These are phyloP conservation scores for Cladosporium sp. DNA, from an alignment of 2,329 filamentous ascomycete genomes.

Conservation along the genomic window DNA sequence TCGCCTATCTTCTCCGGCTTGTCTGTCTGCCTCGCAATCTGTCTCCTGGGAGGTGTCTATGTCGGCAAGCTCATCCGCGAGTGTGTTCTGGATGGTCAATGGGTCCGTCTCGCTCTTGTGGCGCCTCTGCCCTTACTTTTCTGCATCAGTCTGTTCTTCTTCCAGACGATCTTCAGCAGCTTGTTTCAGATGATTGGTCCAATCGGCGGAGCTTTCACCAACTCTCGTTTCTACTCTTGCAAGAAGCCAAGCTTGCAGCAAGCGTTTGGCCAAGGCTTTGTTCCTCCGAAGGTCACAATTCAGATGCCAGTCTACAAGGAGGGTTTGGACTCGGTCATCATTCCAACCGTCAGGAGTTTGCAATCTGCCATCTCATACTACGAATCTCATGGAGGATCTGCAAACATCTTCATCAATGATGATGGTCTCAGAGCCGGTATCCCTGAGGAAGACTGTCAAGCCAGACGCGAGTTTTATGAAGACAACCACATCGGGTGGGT, in stretches of 20 bases:
- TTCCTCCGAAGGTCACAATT: constrained; percentile 66
- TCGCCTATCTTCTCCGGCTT: constrained; percentile 45
- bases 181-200: constrained; percentile 38
- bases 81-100: constrained; percentile 48
- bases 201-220: constrained; percentile 41
- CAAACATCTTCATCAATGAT: constrained; percentile 74
- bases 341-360: constrained; percentile 70
- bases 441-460: constrained; percentile 40
- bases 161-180: constrained; percentile 36
- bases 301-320: constrained; percentile 90
- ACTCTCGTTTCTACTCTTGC: constrained; percentile 80
- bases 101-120: constrained; percentile 49
- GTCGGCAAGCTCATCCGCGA: constrained; percentile 48
- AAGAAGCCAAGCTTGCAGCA: constrained; percentile 30
- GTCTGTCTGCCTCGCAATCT: constrained; percentile 49
- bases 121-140: constrained; percentile 48
- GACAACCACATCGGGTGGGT: constrained; percentile 50
- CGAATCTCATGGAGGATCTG: constrained; percentile 73
- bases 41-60: constrained; percentile 53
- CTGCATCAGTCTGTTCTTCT: constrained; percentile 52
- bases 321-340: constrained; percentile 69
- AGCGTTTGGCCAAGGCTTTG: constrained; percentile 28
- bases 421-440: constrained; percentile 65
- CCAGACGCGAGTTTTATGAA: constrained; percentile 45
- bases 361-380: constrained; percentile 75